Base-by-base conservation (phyloP, 345 rosid genomes). In the Mangifera indica region DNA sequence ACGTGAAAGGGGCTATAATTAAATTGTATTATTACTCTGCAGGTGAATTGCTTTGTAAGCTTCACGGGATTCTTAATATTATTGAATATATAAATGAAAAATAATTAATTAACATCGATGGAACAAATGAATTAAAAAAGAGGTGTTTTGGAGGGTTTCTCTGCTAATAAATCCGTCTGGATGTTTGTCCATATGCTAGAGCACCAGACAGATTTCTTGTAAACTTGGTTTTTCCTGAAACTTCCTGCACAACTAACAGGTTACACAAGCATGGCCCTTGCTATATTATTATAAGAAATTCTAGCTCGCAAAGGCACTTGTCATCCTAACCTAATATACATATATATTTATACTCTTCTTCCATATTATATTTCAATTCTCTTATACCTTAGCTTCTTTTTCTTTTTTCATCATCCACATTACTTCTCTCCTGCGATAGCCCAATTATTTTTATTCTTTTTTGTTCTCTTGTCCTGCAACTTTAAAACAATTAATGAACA, bases 141-240 rank as follows among this genome's bases (percentile, higher is more conserved):
- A 79, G 67, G 64, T 64, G 72, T 73, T 80, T 84, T 84, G 87
- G 87, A 84, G 74, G 69, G 73, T 78, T 71, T 84, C 80, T 63
- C 64, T 37, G 42, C 42, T 44, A 55, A 72, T 53, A 72, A 74
- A 71, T 52, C 54, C 11, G 66, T 65, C 73, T 70, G 78, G 81
- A 57, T 59, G 18, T 74, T 80, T 83, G 81, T 84, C 81, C 75
- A 76, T 76, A 57, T 76, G 63, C 58, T 44, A 8, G 34, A 71
- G 42, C 58, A 21, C 67, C 64, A 42, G 77, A 73, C 78, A 72
- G 91, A 82, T 89, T 86, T 83, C 94, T 86, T 89, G 88, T 82
- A 76, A 82, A 78, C 77, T 78, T 88, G 88, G 94, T 76, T 72
- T 86, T 87, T 76, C 88, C 75, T 81, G 84, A 81, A 86, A 81